These are phyloP conservation scores for Metarhizium humberi DNA, from an alignment of 2,329 filamentous ascomycete genomes.

Conservation along the genomic window DNA sequence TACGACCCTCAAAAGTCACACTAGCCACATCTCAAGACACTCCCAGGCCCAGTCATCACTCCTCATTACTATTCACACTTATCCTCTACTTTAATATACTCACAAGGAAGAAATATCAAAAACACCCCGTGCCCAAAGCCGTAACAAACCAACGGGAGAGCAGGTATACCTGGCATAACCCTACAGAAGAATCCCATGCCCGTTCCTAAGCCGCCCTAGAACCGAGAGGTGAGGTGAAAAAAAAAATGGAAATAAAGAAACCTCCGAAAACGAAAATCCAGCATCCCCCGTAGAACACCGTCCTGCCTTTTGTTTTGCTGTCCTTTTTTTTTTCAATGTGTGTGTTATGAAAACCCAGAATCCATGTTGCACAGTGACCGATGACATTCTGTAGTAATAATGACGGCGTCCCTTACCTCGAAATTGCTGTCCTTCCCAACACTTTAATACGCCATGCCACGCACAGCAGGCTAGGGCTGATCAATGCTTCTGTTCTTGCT, in stretches of 20 bases:
- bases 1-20: not conserved
- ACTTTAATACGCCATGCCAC: not conserved
- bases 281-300: not conserved
- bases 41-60: not conserved
- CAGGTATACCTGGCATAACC: not conserved
- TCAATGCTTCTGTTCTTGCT: not conserved
- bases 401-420: not conserved
- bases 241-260: not conserved
- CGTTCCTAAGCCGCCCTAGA: slow-evolving; percentile 1
- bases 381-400: not conserved
- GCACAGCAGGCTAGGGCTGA: not conserved
- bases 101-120: slow-evolving; percentile 3
- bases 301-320: not conserved
- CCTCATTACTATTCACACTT: slow-evolving; percentile 6
- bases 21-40: not conserved
- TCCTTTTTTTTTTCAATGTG: not conserved
- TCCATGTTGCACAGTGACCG: not conserved
- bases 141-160: not conserved
- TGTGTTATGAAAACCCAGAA: not conserved
- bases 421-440: not conserved
- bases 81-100: not conserved
- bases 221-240: slow-evolving; percentile 1
- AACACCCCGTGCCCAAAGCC: slow-evolving; percentile 4
- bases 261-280: not conserved
- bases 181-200: not conserved